A percentile compares a stretch with the other conserved stretches of the same genome.
Conservation (phyloP, 2,329 filamentous ascomycete species). For the Fusarium liriodendri region DNA sequence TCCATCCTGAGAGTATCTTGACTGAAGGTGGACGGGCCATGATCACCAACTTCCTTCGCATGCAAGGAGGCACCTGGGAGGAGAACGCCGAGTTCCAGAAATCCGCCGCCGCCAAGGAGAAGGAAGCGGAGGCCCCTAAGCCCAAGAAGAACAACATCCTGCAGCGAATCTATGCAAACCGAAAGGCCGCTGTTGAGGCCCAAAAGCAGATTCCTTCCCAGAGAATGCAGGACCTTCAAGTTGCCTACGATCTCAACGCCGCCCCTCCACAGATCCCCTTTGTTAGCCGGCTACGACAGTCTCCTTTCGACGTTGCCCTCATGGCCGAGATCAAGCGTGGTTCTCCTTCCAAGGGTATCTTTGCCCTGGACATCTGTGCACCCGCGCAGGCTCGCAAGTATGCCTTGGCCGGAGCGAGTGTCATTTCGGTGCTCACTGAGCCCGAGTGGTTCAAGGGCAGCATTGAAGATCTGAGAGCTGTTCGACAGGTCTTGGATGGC, state of each 20-base stretch:
- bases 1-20: conserved; percentile 96
- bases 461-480: conserved; percentile 90
- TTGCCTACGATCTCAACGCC: conserved; percentile 84
- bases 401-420: conserved; percentile 91
- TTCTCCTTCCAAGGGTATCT: conserved; percentile 95
- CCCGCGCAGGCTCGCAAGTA: conserved; percentile 92
- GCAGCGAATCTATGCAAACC: conserved; percentile 88
- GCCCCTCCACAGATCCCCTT: conserved; percentile 88
- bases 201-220: conserved; percentile 91
- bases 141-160: conserved; percentile 84
- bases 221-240: conserved; percentile 84
- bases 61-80: conserved; percentile 92
- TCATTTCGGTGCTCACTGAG: conserved; percentile 98
- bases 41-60: conserved; percentile 90
- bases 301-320: conserved; percentile 87
- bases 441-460: conserved; percentile 99
- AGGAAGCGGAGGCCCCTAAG: conserved; percentile 43
- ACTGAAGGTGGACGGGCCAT: conserved; percentile 89
- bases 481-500: conserved; percentile 87
- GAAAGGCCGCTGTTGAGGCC: conserved; percentile 77
- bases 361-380: conserved; percentile 87
- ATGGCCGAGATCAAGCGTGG: conserved; percentile 98
- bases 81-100: conserved; percentile 75
- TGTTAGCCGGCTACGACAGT: conserved; percentile 80
- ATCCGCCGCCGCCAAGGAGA: conserved; percentile 44